Evolutionary conservation across 2,329 filamentous ascomycete species (phyloP).

Genomic region (Ilyonectria robusta): DNA sequence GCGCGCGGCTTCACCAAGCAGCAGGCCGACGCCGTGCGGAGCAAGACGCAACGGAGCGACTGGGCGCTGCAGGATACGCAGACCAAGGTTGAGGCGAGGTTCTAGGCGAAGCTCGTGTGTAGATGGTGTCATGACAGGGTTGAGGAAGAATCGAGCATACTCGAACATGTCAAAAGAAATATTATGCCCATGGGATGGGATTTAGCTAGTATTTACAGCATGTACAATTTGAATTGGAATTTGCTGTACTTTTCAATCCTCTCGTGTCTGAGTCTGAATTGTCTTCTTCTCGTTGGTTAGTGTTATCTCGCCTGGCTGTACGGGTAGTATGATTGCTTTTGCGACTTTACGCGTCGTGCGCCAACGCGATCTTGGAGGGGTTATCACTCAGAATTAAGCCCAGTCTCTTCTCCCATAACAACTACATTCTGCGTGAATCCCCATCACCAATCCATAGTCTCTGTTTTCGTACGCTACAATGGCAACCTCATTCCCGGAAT

Average conservation of each 20-base stretch:
- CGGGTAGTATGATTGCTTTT: background rate
- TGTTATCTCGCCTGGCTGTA: background rate
- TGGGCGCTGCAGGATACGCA: conserved; percentile 82
- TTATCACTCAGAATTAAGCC: background rate
- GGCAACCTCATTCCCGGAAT: conserved; percentile 36
- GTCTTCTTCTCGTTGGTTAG: background rate
- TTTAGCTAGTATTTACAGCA: background rate
- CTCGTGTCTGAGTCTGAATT: no score
- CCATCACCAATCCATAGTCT: background rate
- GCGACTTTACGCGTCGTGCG: background rate
- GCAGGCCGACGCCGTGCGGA: conserved; percentile 80
- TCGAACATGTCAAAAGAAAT: background rate
- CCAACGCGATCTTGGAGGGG: background rate
- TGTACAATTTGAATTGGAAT: background rate
- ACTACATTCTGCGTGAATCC: background rate
- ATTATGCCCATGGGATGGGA: background rate
- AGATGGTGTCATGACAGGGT: background rate
- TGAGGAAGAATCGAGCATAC: background rate
- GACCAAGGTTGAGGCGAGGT: conserved; percentile 58
- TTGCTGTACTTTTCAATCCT: background rate
- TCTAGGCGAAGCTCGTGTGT: conserved; percentile 39
- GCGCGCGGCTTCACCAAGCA: conserved; percentile 89
- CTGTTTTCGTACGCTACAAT: background rate
- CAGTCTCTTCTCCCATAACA: background rate
- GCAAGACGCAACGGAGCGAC: conserved; percentile 73